phyloP scores from a whole-genome alignment of 495 filamentous ascomycete species.

The Delitschia confertaspora region DNA sequence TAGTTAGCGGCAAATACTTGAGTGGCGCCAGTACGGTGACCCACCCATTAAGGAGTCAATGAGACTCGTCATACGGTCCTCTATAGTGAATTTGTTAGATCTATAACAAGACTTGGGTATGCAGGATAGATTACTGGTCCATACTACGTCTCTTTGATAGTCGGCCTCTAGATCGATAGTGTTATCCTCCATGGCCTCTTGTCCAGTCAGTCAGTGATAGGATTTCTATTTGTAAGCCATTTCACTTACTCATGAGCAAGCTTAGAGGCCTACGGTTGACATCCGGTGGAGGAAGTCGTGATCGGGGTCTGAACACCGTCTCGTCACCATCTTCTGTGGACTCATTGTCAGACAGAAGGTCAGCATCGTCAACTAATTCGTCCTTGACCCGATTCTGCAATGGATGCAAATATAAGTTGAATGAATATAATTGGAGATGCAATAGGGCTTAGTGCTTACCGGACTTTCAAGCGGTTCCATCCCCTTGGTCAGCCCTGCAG shows the following conservation, averaged over 20 bases:
- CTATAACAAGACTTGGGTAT: neutral
- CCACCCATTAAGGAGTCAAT: constrained; percentile 40
- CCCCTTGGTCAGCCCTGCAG: too few relatives aligned
- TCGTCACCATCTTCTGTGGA: neutral
- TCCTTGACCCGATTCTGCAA: too few relatives aligned
- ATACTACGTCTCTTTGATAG: constrained; percentile 45
- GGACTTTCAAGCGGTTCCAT: too few relatives aligned
- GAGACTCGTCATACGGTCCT: constrained; percentile 29
- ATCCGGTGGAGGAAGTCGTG: neutral
- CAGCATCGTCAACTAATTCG: constrained; percentile 6
- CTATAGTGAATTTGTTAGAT: constrained; percentile 1
- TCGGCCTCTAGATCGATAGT: constrained; percentile 38
- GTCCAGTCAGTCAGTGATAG: neutral
- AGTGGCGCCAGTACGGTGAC: neutral
- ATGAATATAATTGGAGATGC: too few relatives aligned
- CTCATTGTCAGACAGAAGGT: neutral
- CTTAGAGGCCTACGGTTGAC: constrained; percentile 1
- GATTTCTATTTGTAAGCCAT: neutral
- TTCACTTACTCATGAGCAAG: constrained; percentile 13
- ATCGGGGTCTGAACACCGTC: constrained; percentile 5
- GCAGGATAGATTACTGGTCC: constrained; percentile 32
- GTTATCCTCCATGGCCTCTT: constrained; percentile 23
- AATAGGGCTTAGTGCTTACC: too few relatives aligned
- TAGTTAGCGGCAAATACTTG: neutral
- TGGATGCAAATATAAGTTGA: too few relatives aligned